Conservation (phyloP, 306 rosid species). For the Gleditsia sinensis region DNA sequence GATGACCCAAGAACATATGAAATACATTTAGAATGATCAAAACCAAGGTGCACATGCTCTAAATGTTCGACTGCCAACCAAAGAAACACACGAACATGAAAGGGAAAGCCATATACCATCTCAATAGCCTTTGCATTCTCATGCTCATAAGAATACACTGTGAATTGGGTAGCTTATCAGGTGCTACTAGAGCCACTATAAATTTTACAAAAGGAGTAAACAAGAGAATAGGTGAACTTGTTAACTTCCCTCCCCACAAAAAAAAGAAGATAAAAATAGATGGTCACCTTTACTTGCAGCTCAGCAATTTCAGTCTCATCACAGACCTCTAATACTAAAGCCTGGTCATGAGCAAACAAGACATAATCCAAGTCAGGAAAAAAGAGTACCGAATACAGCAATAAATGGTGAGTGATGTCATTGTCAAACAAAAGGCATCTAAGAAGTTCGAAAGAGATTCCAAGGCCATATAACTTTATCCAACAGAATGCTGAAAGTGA, state of each 20-base stretch:
- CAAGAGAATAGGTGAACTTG: background rate
- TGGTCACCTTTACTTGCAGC: conserved; percentile 73
- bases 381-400: conserved; percentile 18
- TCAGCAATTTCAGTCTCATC: conserved; percentile 87
- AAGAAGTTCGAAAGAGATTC: conserved; percentile 14
- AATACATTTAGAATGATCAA: background rate
- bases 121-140: background rate
- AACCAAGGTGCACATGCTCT: too few species aligned
- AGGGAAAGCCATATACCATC: conserved; percentile 13
- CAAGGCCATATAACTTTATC: background rate
- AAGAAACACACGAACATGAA: background rate
- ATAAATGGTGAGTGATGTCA: conserved; percentile 4
- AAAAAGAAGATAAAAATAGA: background rate
- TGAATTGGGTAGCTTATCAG: background rate
- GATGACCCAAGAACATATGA: background rate
- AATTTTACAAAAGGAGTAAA: background rate
- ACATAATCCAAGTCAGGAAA: conserved; percentile 32
- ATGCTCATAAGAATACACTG: background rate
- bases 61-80: background rate
- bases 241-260: too few species aligned
- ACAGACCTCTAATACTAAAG: conserved; percentile 75
- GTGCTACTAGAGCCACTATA: background rate
- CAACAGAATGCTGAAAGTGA: conserved; percentile 15
- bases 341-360: conserved; percentile 50
- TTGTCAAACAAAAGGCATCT: conserved; percentile 14